Evolutionary conservation across 192 early-diverging fungal genomes (phyloP).

Genomic region (Mycoemilia scoparia): DNA sequence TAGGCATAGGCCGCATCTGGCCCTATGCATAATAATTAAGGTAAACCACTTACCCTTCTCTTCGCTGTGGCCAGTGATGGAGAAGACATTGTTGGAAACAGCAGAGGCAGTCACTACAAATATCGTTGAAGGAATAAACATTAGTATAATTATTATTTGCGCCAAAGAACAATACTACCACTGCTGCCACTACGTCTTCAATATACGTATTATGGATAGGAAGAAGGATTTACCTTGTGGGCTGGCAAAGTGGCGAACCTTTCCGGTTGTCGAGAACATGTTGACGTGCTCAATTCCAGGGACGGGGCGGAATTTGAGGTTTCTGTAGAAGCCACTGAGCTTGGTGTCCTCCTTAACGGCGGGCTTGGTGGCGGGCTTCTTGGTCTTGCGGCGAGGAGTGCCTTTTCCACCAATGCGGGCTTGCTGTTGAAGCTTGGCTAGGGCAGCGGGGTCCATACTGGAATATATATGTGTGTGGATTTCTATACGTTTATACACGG

Average conservation of each 20-base stretch:
- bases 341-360: conserved; percentile 81
- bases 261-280: conserved; percentile 93
- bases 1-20: too few species aligned
- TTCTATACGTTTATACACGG: too few species aligned
- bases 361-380: conserved; percentile 35
- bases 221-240: conserved; percentile 38
- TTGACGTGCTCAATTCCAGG: conserved; percentile 89
- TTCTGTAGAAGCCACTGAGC: conserved; percentile 75
- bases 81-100: conserved; percentile 80
- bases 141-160: background rate
- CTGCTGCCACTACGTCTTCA: conserved; percentile 1
- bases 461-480: too few species aligned
- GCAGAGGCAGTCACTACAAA: conserved; percentile 52
- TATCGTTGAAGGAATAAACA: background rate
- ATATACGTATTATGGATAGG: background rate
- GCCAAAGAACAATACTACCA: conserved; percentile 2
- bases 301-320: conserved; percentile 76
- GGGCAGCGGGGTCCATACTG: conserved; percentile 85
- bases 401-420: conserved; percentile 83
- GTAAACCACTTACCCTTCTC: conserved; percentile 27
- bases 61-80: conserved; percentile 68
- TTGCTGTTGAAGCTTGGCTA: conserved; percentile 80
- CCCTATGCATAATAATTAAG: too few species aligned
- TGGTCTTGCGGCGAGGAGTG: conserved; percentile 90
- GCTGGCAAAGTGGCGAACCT: conserved; percentile 73